Conservation (phyloP, 495 filamentous ascomycete species). For the Recurvomyces mirabilis region DNA sequence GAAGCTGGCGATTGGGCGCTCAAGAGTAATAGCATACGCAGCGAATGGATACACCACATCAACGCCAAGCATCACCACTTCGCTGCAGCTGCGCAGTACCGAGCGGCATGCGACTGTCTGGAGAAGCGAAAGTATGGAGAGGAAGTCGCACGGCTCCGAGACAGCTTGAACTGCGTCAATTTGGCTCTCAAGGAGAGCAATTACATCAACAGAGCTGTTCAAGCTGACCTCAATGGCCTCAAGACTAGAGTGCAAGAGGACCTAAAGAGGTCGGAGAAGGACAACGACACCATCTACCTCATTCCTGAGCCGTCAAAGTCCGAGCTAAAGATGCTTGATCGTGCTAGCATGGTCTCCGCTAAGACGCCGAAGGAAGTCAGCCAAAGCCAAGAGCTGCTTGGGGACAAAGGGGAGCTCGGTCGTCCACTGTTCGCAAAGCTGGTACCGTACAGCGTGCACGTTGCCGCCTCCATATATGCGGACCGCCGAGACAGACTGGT, state of each 20-base stretch:
- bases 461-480: slow-evolving; percentile 90
- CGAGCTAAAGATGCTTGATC: slow-evolving; percentile 72
- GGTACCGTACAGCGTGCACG: slow-evolving; percentile 89
- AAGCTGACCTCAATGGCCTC: slow-evolving; percentile 71
- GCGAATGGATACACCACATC: slow-evolving; percentile 97
- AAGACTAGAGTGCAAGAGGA: slow-evolving; percentile 76
- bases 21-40: slow-evolving; percentile 78
- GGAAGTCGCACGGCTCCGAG: slow-evolving; percentile 76
- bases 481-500: slow-evolving; percentile 80
- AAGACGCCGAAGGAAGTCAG: slow-evolving; percentile 74
- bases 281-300: slow-evolving; percentile 92
- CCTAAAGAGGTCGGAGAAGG: slow-evolving; percentile 84
- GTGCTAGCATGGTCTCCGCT: slow-evolving; percentile 76
- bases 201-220: slow-evolving; percentile 74
- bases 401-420: slow-evolving; percentile 67
- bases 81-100: slow-evolving; percentile 87
- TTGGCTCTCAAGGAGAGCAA: slow-evolving; percentile 76
- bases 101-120: slow-evolving; percentile 83
- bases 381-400: slow-evolving; percentile 65
- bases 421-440: slow-evolving; percentile 80
- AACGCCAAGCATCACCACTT: slow-evolving; percentile 96
- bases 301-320: slow-evolving; percentile 76
- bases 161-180: slow-evolving; percentile 70
- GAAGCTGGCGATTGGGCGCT: slow-evolving; percentile 74
- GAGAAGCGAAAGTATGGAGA: slow-evolving; percentile 94